These are phyloP conservation scores for Boletus tylopilopsis DNA, from an alignment of 768 basidiomycete species.

Conservation along the genomic window DNA sequence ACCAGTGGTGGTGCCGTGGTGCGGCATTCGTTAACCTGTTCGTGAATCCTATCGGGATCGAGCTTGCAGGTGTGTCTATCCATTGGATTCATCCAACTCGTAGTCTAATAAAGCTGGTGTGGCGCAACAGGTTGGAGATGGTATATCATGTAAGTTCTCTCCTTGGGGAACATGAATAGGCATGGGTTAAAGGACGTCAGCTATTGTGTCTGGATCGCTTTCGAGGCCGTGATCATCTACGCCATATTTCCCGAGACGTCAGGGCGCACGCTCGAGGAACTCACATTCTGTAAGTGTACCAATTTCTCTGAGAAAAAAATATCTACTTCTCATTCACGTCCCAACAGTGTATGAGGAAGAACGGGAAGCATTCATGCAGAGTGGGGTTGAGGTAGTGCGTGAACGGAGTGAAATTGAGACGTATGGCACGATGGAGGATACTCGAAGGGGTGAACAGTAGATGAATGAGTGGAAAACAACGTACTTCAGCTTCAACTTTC, in stretches of 20 bases:
- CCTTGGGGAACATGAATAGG: neutral
- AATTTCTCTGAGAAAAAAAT: neutral
- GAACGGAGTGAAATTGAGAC: neutral
- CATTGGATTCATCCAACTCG: neutral
- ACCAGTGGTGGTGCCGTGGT: constrained; percentile 54
- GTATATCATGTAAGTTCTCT: constrained; percentile 1
- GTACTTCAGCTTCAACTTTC: too few relatives aligned
- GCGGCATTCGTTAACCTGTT: constrained; percentile 10
- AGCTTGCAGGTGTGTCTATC: constrained; percentile 3
- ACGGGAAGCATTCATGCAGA: neutral
- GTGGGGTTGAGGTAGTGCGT: neutral
- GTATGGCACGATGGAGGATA: neutral
- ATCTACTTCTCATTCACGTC: neutral
- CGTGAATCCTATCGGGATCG: constrained; percentile 19
- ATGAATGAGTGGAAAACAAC: too few relatives aligned
- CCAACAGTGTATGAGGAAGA: constrained; percentile 2
- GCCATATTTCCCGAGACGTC: neutral
- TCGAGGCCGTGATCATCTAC: neutral
- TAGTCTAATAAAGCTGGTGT: too few relatives aligned
- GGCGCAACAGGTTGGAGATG: neutral
- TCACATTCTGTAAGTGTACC: constrained; percentile 10
- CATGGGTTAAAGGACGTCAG: neutral
- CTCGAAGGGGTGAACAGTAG: too few relatives aligned
- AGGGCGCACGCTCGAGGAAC: constrained; percentile 1
- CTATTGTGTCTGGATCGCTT: neutral